Evolutionary conservation across 805 yeast species (phyloP).

Genomic region (Starmerella sirachaensis): DNA sequence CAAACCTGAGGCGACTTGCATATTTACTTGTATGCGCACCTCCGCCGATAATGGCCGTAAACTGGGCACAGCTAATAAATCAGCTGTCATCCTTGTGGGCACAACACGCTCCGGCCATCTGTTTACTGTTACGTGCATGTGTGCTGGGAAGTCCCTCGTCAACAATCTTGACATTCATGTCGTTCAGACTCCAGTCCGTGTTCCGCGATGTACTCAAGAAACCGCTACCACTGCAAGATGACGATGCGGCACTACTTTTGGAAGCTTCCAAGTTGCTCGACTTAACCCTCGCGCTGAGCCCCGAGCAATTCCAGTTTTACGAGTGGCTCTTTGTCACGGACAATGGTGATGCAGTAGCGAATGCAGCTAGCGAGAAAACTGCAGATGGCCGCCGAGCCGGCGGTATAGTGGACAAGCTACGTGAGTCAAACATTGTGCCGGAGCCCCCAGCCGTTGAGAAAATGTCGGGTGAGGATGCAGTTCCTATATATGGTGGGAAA

Average conservation of each 20-base stretch:
- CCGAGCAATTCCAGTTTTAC: slow-evolving; percentile 62
- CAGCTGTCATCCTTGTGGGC: slow-evolving; percentile 22
- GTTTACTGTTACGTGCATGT: slow-evolving; percentile 52
- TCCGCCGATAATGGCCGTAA: slow-evolving; percentile 19
- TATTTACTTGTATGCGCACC: slow-evolving; percentile 54
- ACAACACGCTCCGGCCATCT: slow-evolving; percentile 42
- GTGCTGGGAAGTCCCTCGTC: slow-evolving; percentile 29
- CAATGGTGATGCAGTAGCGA: slow-evolving; percentile 43
- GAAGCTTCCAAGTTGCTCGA: slow-evolving; percentile 68
- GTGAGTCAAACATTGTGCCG: slow-evolving; percentile 20
- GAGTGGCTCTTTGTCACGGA: slow-evolving; percentile 83
- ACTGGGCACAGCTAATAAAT: slow-evolving; percentile 18
- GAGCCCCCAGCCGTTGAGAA: slow-evolving; percentile 6
- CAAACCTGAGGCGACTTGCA: slow-evolving; percentile 49
- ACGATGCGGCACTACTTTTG: slow-evolving; percentile 12
- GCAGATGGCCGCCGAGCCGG: slow-evolving; percentile 4
- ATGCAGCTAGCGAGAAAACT: not conserved
- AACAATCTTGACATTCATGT: slow-evolving; percentile 31
- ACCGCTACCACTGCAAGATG: slow-evolving; percentile 7
- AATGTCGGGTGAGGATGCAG: slow-evolving; percentile 5
- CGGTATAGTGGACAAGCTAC: slow-evolving; percentile 26
- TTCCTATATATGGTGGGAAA: slow-evolving; percentile 4
- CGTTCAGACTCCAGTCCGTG: slow-evolving; percentile 45
- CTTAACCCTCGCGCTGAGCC: slow-evolving; percentile 49
- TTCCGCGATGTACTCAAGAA: slow-evolving; percentile 34